Conservation (phyloP, 1,284 basidiomycete species). For the Heterobasidion irregulare region DNA sequence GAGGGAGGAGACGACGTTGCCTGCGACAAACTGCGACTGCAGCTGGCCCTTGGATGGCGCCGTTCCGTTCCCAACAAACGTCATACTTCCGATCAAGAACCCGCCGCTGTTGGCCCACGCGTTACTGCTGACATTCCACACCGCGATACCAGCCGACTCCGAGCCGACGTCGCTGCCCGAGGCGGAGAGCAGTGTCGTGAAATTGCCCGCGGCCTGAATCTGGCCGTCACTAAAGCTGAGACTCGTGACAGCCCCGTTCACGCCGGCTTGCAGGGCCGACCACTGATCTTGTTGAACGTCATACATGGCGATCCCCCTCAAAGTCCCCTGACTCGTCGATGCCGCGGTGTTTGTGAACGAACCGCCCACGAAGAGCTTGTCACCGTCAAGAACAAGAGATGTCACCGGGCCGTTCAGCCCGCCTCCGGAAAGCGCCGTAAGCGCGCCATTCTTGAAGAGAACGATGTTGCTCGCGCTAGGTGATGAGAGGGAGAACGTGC, state of each 20-base stretch:
- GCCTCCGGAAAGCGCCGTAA: conserved; percentile 44
- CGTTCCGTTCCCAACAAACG: conserved; percentile 61
- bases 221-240: conserved; percentile 41
- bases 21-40: conserved; percentile 52
- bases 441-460: conserved; percentile 52
- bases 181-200: conserved; percentile 45
- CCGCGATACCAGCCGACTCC: conserved; percentile 62
- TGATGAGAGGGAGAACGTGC: conserved; percentile 62
- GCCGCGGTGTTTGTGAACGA: conserved; percentile 68
- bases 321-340: conserved; percentile 39
- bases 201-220: conserved; percentile 70
- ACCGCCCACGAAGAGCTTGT: conserved; percentile 78
- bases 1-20: conserved; percentile 46
- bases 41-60: conserved; percentile 25
- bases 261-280: conserved; percentile 64
- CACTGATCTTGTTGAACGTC: conserved; percentile 63
- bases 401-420: conserved; percentile 74
- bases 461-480: conserved; percentile 66
- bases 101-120: conserved; percentile 71
- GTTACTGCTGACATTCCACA: conserved; percentile 60
- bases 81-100: conserved; percentile 67
- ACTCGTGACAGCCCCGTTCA: conserved; percentile 68
- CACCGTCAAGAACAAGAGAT: conserved; percentile 52
- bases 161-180: conserved; percentile 26
- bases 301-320: conserved; percentile 72